phyloP scores from a whole-genome alignment of 2,329 filamentous ascomycete genomes.

The Penicillium brasilianum region DNA sequence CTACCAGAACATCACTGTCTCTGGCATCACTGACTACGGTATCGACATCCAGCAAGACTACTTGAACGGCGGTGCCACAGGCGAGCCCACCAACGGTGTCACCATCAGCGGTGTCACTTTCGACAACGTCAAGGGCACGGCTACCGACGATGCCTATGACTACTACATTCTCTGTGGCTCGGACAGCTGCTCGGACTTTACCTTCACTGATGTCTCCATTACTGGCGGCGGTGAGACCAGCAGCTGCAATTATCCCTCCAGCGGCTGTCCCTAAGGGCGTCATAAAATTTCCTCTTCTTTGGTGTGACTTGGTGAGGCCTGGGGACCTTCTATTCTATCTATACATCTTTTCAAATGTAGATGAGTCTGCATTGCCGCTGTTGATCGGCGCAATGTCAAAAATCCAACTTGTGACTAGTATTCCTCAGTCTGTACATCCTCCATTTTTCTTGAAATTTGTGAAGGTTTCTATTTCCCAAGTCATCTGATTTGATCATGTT shows the following conservation, averaged over 20 bases:
- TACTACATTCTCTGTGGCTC: conserved; percentile 49
- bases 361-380: neutral
- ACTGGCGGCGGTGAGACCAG: conserved; percentile 39
- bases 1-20: conserved; percentile 55
- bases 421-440: neutral
- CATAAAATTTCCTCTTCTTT: neutral
- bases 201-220: conserved; percentile 44
- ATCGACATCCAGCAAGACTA: conserved; percentile 61
- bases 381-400: conserved; percentile 4
- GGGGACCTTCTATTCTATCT: neutral
- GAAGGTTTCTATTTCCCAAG: too few relatives aligned
- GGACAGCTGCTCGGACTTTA: conserved; percentile 46
- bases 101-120: conserved; percentile 43
- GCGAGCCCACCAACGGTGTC: conserved; percentile 46
- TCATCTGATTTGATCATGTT: too few relatives aligned
- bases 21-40: conserved; percentile 55
- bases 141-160: conserved; percentile 37
- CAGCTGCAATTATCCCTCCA: conserved; percentile 34
- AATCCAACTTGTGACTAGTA: neutral
- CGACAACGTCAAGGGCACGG: conserved; percentile 44
- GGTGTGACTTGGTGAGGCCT: neutral
- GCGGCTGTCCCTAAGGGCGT: conserved; percentile 16
- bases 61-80: conserved; percentile 53
- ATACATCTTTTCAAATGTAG: neutral
- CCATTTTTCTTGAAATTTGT: neutral